Percentiles rank a stretch among this genome's conserved stretches.
Evolutionary conservation across 2,329 filamentous ascomycete species (phyloP).

Genomic region (Paraconiothyrium brasiliense): DNA sequence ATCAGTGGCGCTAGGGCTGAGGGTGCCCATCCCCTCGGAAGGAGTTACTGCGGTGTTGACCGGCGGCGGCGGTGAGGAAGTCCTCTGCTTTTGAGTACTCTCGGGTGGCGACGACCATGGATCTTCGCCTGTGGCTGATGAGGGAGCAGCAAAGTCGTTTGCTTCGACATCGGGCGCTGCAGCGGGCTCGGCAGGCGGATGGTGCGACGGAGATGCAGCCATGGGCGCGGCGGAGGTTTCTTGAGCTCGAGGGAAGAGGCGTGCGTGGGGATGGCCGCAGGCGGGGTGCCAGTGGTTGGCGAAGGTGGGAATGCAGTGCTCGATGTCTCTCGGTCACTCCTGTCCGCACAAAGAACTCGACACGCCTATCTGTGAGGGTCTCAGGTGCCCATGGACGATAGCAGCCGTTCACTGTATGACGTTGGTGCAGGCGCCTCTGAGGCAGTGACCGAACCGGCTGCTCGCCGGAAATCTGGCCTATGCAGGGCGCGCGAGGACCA

Average conservation of each 20-base stretch:
- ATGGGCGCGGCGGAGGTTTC: slow-evolving; percentile 28
- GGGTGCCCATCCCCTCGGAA: slow-evolving; percentile 32
- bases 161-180: slow-evolving; percentile 17
- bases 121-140: slow-evolving; percentile 23
- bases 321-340: slow-evolving; percentile 18
- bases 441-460: not conserved
- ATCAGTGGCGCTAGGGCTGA: slow-evolving; percentile 60
- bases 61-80: slow-evolving; percentile 16
- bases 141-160: slow-evolving; percentile 22
- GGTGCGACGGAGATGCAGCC: slow-evolving; percentile 36
- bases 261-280: not conserved
- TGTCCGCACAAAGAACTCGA: slow-evolving; percentile 21
- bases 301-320: not conserved
- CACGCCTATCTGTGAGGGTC: not conserved
- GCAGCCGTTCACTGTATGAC: slow-evolving; percentile 13
- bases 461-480: not conserved
- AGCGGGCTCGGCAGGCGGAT: slow-evolving; percentile 11
- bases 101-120: slow-evolving; percentile 22
- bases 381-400: slow-evolving; percentile 35
- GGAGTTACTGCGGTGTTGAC: slow-evolving; percentile 28
- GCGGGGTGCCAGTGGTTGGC: slow-evolving; percentile 4
- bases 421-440: slow-evolving; percentile 12
- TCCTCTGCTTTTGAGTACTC: slow-evolving; percentile 4
- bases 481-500: slow-evolving; percentile 3
- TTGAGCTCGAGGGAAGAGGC: not conserved